A percentile compares a stretch with the other conserved stretches of the same genome.
phyloP scores from a whole-genome alignment of 768 basidiomycete species.

The Lepiota venenata region DNA sequence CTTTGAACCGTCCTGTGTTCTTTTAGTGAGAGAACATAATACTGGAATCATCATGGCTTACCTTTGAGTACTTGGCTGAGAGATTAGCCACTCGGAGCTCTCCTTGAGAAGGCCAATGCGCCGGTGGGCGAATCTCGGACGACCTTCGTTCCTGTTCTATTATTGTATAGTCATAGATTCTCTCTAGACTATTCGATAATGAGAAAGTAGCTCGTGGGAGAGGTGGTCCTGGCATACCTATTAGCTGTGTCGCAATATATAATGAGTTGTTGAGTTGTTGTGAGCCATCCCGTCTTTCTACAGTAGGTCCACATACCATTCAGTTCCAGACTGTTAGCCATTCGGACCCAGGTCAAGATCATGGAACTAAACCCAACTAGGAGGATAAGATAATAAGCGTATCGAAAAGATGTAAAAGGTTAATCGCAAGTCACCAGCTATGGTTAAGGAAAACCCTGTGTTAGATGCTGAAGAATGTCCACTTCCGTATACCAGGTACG shows the following conservation, averaged over 20 bases:
- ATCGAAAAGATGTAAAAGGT: not conserved
- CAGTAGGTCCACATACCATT: constrained; percentile 25
- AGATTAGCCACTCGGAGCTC: constrained; percentile 50
- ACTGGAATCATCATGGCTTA: not conserved
- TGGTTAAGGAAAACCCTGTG: constrained; percentile 52
- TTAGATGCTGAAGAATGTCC: constrained; percentile 34
- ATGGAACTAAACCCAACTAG: constrained; percentile 50
- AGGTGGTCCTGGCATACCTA: constrained; percentile 17
- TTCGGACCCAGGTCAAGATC: constrained; percentile 48
- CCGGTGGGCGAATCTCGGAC: constrained; percentile 47
- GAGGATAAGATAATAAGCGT: not conserved
- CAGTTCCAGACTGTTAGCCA: constrained; percentile 43
- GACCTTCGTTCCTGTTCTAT: constrained; percentile 55
- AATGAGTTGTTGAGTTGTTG: no score
- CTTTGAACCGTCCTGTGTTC: constrained; percentile 36
- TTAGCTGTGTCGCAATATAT: constrained; percentile 13
- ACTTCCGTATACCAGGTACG: constrained; percentile 47
- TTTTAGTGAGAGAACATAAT: not conserved
- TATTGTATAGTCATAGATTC: constrained; percentile 62
- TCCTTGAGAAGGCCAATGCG: constrained; percentile 64
- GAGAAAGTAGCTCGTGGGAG: not conserved
- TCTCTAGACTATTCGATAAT: constrained; percentile 43
- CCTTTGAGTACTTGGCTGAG: constrained; percentile 49
- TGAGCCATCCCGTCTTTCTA: not conserved
- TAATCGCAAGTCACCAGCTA: constrained; percentile 33